A percentile compares a stretch with the other conserved stretches of the same genome.
Evolutionary conservation across 2,329 filamentous ascomycete species (phyloP).

Genomic region (Epichloe glyceriae): DNA sequence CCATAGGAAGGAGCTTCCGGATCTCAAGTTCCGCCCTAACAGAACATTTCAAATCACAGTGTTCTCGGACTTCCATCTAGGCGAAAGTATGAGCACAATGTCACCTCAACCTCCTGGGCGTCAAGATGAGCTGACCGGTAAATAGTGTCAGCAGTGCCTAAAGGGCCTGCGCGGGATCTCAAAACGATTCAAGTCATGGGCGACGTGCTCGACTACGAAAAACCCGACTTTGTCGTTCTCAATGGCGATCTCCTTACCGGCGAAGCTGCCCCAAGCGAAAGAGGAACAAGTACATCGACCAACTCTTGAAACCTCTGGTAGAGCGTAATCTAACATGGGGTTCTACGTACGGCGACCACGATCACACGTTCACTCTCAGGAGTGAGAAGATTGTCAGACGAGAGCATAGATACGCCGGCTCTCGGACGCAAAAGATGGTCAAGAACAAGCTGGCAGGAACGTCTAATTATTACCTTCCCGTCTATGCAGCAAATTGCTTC

Average conservation of each 20-base stretch:
- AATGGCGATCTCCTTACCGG: slow-evolving; percentile 63
- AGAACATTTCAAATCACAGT: slow-evolving; percentile 2
- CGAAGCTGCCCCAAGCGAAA: slow-evolving; percentile 45
- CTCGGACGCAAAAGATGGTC: slow-evolving; percentile 29
- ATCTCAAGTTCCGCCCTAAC: neutral
- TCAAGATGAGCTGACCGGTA: neutral
- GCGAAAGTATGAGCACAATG: neutral
- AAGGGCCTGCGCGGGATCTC: slow-evolving; percentile 36
- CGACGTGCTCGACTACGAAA: slow-evolving; percentile 42
- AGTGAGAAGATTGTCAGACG: slow-evolving; percentile 26
- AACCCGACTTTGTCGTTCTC: slow-evolving; percentile 48
- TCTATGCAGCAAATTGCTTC: slow-evolving; percentile 25
- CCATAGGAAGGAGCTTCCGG: neutral
- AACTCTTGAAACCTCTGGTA: slow-evolving; percentile 44
- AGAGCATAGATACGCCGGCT: slow-evolving; percentile 24
- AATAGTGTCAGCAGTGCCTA: neutral
- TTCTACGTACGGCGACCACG: slow-evolving; percentile 60
- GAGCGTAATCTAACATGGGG: slow-evolving; percentile 45
- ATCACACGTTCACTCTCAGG: slow-evolving; percentile 45
- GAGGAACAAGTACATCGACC: slow-evolving; percentile 40
- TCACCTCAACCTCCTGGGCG: too few relatives aligned
- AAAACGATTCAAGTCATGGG: slow-evolving; percentile 44
- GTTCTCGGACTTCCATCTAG: slow-evolving; percentile 3
- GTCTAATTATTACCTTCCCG: slow-evolving; percentile 35
- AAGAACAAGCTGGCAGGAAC: slow-evolving; percentile 20